Evolutionary conservation across 78 protist species (phyloP).

Genomic region (Cavenderia fasciculata): DNA sequence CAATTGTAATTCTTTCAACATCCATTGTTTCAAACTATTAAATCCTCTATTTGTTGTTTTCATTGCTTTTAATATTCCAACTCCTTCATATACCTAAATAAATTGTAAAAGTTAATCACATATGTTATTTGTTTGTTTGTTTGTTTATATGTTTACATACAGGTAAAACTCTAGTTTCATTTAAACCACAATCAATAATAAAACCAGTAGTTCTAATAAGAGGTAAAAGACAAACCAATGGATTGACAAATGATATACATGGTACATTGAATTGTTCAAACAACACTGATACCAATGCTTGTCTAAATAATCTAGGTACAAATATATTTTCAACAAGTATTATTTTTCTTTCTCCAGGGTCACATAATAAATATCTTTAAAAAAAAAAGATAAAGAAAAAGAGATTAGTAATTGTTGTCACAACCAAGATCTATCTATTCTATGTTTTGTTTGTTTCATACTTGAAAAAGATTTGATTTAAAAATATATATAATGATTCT

Average conservation of each 20-base stretch:
- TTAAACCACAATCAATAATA: conserved; percentile 36
- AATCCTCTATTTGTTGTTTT: background rate
- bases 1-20: no score
- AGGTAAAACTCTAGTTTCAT: conserved; percentile 59
- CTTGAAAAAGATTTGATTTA: conserved; percentile 41
- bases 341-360: conserved; percentile 51
- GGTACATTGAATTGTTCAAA: conserved; percentile 51
- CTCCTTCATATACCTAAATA: conserved; percentile 55
- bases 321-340: conserved; percentile 54
- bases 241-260: conserved; percentile 22
- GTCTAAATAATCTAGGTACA: conserved; percentile 71
- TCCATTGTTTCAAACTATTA: no score
- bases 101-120: background rate
- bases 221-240: conserved; percentile 37
- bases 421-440: background rate
- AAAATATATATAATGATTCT: conserved; percentile 33
- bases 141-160: background rate
- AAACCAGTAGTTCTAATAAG: conserved; percentile 37
- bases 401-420: background rate
- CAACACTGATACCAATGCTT: conserved; percentile 23
- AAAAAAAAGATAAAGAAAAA: background rate
- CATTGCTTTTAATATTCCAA: conserved; percentile 37
- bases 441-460: background rate
- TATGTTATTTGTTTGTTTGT: background rate
- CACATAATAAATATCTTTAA: conserved; percentile 64